Conservation (phyloP, 805 yeast species). For the Pachysolen tannophilus region DNA sequence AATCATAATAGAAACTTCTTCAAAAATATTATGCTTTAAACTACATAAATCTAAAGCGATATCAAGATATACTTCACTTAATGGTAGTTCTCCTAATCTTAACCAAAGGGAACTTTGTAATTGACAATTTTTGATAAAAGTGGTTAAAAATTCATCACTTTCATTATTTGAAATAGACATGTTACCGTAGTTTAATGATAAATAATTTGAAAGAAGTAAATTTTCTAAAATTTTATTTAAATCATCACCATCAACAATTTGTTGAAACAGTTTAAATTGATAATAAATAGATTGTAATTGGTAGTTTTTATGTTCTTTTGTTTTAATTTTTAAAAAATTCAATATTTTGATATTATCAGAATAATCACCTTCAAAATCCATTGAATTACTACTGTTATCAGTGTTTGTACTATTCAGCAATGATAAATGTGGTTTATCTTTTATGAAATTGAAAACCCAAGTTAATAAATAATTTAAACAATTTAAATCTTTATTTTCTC, state of each 20-base stretch:
- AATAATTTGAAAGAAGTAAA: conserved; percentile 44
- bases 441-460: conserved; percentile 67
- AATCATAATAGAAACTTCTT: conserved; percentile 29
- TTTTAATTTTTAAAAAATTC: conserved; percentile 48
- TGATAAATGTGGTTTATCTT: conserved; percentile 52
- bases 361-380: conserved; percentile 40
- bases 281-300: conserved; percentile 52
- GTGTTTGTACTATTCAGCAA: conserved; percentile 24
- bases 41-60: conserved; percentile 35
- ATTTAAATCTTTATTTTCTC: conserved; percentile 71
- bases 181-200: conserved; percentile 41
- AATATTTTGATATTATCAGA: conserved; percentile 59
- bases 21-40: conserved; percentile 26
- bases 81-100: conserved; percentile 38
- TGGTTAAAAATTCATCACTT: conserved; percentile 20
- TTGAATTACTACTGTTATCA: too few species aligned
- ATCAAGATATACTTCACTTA: conserved; percentile 40
- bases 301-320: conserved; percentile 38
- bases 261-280: conserved; percentile 53
- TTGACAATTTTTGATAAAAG: conserved; percentile 39
- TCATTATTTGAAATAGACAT: conserved; percentile 13
- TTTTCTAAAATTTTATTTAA: conserved; percentile 43
- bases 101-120: conserved; percentile 41
- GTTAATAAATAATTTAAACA: conserved; percentile 67
- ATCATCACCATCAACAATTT: conserved; percentile 43